Base-by-base conservation (phyloP, 116 monocot species). In the Trichopus zeylanicus region DNA sequence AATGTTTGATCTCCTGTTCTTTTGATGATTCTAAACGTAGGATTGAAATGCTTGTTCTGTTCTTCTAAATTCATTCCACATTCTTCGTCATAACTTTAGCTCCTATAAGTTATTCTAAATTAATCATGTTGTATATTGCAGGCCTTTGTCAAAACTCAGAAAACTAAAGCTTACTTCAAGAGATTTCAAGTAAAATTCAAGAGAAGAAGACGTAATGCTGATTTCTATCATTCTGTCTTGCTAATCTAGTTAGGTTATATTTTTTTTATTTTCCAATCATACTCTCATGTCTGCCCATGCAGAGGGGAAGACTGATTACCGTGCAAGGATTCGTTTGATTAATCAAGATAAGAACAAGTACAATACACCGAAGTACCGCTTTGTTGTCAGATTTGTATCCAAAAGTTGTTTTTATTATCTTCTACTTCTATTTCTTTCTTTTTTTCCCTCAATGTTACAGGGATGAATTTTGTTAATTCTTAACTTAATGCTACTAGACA, bases 341-440 rank as follows among this genome's bases (percentile, higher is more conserved):
- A 93, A 82, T 47, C 88, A 88, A 63, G 93, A 93, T 59, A 93
- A 93, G 64, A 93, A 93, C 56, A 88, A 93, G 48, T 93, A 93
- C 32, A 88, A 81, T 46, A 92, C 84, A 0, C 88, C 88, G 0
- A 92, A 92, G 28, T 92, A 88, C 49, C 65, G 92, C 42, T 75
- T 84, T 64, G 88, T 92, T 60, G 81, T 92, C 29, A 60, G 92
- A 67, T 81, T 88, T 74, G 81, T 80, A 84, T 84, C 84, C 84
- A 25, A 13, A 46, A 19, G 6, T 1, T 32, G n/a, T 37, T 19
- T 10, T 33, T 47, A 7, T 0, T 48, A n/a, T n/a, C n/a, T n/a
- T n/a, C n/a, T 0, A 25, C 37, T 10, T 6, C 5, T 31, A 33
- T 63, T 63, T 15, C 9, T 63, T 63, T 55, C 3, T 26, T 55